Conservation (phyloP, 371 early-diverging fungal genomes). For the Actinomucor elegans region DNA sequence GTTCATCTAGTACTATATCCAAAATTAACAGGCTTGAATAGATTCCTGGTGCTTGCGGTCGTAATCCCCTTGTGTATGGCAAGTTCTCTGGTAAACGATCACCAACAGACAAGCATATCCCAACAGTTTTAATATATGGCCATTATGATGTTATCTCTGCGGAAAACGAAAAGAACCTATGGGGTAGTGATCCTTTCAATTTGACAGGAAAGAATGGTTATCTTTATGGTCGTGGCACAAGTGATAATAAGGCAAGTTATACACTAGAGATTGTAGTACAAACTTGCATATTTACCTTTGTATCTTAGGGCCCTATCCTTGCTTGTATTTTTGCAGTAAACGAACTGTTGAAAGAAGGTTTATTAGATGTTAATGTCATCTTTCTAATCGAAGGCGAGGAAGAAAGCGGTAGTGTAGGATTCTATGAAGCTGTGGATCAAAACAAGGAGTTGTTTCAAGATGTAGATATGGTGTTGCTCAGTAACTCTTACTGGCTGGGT, state of each 20-base stretch:
- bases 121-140: conserved; percentile 76
- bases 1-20: neutral
- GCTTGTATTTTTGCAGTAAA: conserved; percentile 77
- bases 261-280: neutral
- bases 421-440: conserved; percentile 62
- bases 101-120: conserved; percentile 5
- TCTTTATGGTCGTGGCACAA: conserved; percentile 79
- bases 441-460: conserved; percentile 61
- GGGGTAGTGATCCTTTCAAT: conserved; percentile 50
- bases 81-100: conserved; percentile 55
- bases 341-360: conserved; percentile 63
- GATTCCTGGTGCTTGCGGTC: conserved; percentile 65
- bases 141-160: conserved; percentile 86
- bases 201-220: conserved; percentile 68
- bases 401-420: conserved; percentile 76
- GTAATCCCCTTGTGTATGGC: conserved; percentile 80
- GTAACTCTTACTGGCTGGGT: conserved; percentile 73
- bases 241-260: conserved; percentile 68
- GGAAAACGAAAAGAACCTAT: conserved; percentile 54
- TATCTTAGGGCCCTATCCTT: conserved; percentile 18
- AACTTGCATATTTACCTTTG: neutral
- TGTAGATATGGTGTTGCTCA: conserved; percentile 66
- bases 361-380: conserved; percentile 68
- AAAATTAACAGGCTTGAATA: neutral
- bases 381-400: conserved; percentile 88